Evolutionary conservation across 495 filamentous ascomycete species (phyloP).

Genomic region (Penicillium atrosanguineum): DNA sequence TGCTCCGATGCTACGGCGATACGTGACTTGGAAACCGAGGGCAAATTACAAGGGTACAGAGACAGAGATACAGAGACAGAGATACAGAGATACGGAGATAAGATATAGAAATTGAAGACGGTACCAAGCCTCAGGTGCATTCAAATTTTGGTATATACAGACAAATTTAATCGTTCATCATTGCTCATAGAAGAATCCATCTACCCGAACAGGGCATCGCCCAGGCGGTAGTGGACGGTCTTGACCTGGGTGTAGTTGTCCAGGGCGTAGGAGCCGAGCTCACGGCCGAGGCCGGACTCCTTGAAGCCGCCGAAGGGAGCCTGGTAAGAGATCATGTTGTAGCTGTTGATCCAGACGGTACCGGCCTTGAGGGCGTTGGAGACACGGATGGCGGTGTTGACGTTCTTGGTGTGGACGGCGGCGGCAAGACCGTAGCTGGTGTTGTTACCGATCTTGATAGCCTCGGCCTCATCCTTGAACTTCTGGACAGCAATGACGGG

Average conservation of each 20-base stretch:
- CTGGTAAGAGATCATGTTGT: conserved; percentile 82
- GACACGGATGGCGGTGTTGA: conserved; percentile 91
- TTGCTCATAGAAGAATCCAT: conserved; percentile 5
- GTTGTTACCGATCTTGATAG: conserved; percentile 76
- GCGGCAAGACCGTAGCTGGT: conserved; percentile 81
- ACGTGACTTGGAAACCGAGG: too few relatives aligned
- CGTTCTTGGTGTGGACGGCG: conserved; percentile 86
- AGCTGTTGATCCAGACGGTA: conserved; percentile 95
- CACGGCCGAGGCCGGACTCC: conserved; percentile 88
- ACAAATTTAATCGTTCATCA: conserved; percentile 9
- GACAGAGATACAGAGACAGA: not conserved
- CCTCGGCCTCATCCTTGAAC: conserved; percentile 87
- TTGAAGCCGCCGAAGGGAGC: conserved; percentile 91
- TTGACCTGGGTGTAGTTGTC: conserved; percentile 88
- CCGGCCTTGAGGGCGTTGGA: conserved; percentile 76
- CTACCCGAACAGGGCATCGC: conserved; percentile 60
- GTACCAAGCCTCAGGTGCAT: not conserved
- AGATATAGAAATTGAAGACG: not conserved
- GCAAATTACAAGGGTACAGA: too few relatives aligned
- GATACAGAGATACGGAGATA: too few relatives aligned
- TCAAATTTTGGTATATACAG: conserved; percentile 17
- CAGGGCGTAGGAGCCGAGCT: conserved; percentile 89
- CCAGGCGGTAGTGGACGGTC: conserved; percentile 62
- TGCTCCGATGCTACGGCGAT: too few relatives aligned
- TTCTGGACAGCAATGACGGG: conserved; percentile 92